A percentile compares a stretch with the other conserved stretches of the same genome.
Conservation (phyloP, 805 yeast species). For the Alloascoidea africana region DNA sequence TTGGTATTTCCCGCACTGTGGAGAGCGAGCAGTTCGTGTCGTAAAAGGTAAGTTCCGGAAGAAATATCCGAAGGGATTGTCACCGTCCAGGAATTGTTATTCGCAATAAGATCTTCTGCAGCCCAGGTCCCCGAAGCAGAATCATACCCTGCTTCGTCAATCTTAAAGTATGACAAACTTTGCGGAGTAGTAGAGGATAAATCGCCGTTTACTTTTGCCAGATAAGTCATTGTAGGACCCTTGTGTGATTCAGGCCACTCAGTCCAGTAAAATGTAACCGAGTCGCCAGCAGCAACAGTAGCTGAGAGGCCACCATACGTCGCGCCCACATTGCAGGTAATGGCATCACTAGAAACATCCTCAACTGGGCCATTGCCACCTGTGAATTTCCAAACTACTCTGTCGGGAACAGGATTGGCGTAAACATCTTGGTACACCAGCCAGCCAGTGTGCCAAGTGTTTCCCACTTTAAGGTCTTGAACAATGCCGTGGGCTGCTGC, state of each 20-base stretch:
- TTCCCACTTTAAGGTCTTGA: conserved; percentile 3
- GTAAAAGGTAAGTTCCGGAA: conserved; percentile 7
- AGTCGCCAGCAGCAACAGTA: conserved; percentile 7
- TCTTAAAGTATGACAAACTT: conserved; percentile 6
- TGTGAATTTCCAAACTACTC: conserved; percentile 4
- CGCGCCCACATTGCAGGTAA: conserved; percentile 7
- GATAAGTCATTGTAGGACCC: conserved; percentile 7
- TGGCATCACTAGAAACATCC: conserved; percentile 5
- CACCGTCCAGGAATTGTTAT: conserved; percentile 6
- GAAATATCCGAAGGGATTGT: conserved; percentile 6
- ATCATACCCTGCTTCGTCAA: conserved; percentile 7
- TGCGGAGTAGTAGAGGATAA: conserved; percentile 1
- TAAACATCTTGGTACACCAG: conserved; percentile 1
- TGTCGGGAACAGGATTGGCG: conserved; percentile 1
- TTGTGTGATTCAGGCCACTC: conserved; percentile 5
- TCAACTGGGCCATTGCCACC: conserved; percentile 6
- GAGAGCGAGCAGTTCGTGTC: conserved; percentile 7
- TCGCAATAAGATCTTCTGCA: conserved; percentile 4
- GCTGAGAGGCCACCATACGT: conserved; percentile 4
- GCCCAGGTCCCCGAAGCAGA: conserved; percentile 5
- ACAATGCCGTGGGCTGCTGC: conserved; percentile 3
- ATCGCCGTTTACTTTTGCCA: conserved; percentile 5
- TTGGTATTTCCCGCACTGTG: conserved; percentile 6
- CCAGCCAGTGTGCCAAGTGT: conserved; percentile 1
- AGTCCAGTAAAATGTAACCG: conserved; percentile 6